These are phyloP conservation scores for Eucalyptus microcorys DNA, from an alignment of 345 rosid species.

Conservation along the genomic window DNA sequence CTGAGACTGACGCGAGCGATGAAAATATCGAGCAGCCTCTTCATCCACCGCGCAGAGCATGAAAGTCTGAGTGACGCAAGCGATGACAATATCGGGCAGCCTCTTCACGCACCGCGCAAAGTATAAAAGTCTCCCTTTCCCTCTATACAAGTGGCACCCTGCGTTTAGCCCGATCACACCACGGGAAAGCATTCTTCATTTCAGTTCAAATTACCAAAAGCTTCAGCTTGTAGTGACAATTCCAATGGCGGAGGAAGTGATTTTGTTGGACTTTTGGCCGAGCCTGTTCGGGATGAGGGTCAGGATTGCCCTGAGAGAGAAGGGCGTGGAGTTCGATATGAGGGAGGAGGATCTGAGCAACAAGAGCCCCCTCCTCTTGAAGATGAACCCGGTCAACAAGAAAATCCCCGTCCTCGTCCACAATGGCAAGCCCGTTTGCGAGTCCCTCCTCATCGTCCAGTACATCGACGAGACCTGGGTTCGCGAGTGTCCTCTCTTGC, in stretches of 20 bases:
- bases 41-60: too few species aligned
- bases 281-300: neutral
- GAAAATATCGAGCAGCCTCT: too few species aligned
- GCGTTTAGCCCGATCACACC: neutral
- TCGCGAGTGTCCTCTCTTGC: neutral
- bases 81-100: neutral
- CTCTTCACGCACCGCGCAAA: neutral
- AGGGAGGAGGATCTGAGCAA: neutral
- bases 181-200: neutral
- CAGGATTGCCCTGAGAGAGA: neutral
- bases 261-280: neutral
- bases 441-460: neutral
- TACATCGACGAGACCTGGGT: neutral
- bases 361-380: neutral
- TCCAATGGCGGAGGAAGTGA: neutral
- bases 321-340: neutral
- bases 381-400: neutral
- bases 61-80: neutral
- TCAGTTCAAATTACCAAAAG: neutral
- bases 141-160: neutral
- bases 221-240: neutral
- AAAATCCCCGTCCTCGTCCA: neutral
- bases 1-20: neutral
- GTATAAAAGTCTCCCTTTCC: neutral
- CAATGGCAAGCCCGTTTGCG: neutral